Evolutionary conservation across 306 rosid genomes (phyloP).

Genomic region (Prunus mume): DNA sequence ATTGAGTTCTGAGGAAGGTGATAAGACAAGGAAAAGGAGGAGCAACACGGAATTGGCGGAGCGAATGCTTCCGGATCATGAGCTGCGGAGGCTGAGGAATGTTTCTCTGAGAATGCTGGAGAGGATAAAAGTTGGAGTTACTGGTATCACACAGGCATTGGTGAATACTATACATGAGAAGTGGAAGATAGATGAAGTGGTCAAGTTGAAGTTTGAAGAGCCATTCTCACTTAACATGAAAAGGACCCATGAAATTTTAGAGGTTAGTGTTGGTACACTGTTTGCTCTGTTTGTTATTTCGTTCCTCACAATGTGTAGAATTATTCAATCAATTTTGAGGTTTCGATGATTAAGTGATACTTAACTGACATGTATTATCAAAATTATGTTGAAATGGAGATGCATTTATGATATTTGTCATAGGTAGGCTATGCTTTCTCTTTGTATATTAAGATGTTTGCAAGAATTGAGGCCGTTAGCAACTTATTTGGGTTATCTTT

Average conservation of each 20-base stretch:
- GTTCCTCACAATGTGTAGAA: not conserved
- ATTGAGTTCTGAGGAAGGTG: constrained; percentile 28
- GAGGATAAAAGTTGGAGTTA: constrained; percentile 69
- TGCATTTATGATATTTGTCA: constrained; percentile 10
- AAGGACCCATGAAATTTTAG: constrained; percentile 66
- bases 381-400: not conserved
- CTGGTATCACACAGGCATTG: constrained; percentile 70
- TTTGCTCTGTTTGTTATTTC: not conserved
- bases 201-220: constrained; percentile 73
- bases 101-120: constrained; percentile 75
- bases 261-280: constrained; percentile 39
- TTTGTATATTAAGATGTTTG: constrained; percentile 5
- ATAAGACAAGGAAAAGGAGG: constrained; percentile 30
- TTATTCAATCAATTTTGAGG: not conserved
- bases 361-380: not conserved
- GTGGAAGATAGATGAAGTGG: constrained; percentile 76
- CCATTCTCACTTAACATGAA: constrained; percentile 77
- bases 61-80: constrained; percentile 64
- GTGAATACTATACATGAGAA: constrained; percentile 61
- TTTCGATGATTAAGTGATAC: not conserved
- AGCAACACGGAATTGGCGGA: constrained; percentile 63
- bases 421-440: not conserved
- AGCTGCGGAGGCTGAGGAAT: constrained; percentile 76
- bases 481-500: constrained; percentile 21
- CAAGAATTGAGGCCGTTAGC: constrained; percentile 9